Percentiles rank a stretch among this genome's conserved stretches.
Conservation (phyloP, 352 stramenopile species). For the Globisporangium nodosum region DNA sequence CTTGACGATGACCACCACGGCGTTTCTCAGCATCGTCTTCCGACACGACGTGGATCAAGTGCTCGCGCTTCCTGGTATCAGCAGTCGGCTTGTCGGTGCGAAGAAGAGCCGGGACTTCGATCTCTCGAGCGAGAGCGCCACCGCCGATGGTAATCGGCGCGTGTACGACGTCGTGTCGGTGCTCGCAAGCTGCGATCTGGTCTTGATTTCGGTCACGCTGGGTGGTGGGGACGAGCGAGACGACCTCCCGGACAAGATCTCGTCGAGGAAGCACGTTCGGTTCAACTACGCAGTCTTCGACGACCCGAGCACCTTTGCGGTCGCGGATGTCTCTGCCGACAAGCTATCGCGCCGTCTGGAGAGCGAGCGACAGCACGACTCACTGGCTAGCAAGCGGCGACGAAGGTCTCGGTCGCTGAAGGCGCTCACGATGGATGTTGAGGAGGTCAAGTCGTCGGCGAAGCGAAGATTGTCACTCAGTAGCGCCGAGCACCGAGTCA, state of each 20-base stretch:
- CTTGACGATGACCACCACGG: constrained; percentile 46
- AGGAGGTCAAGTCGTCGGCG: background rate
- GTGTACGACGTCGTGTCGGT: constrained; percentile 70
- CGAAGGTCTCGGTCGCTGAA: constrained; percentile 1
- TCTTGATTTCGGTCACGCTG: constrained; percentile 21
- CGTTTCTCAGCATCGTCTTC: constrained; percentile 53
- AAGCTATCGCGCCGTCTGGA: constrained; percentile 3
- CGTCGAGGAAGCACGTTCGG: constrained; percentile 34
- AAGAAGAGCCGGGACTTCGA: constrained; percentile 23
- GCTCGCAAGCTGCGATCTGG: constrained; percentile 43
- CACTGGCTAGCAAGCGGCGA: background rate
- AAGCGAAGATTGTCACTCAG: background rate
- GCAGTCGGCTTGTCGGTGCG: constrained; percentile 36
- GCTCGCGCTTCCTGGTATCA: constrained; percentile 29
- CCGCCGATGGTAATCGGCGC: constrained; percentile 43
- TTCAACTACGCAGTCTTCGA: constrained; percentile 58
- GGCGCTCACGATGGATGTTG: background rate
- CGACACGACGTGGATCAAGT: constrained; percentile 24
- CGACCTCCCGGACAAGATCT: constrained; percentile 19
- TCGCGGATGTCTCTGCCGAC: constrained; percentile 5
- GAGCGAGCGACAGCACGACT: background rate
- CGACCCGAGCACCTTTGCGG: constrained; percentile 23
- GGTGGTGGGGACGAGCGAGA: constrained; percentile 11
- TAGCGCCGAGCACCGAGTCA: background rate
- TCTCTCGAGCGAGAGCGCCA: constrained; percentile 14